Percentiles rank a stretch among this genome's conserved stretches.
Evolutionary conservation across 768 basidiomycete species (phyloP).

Genomic region (Russula olivacea): DNA sequence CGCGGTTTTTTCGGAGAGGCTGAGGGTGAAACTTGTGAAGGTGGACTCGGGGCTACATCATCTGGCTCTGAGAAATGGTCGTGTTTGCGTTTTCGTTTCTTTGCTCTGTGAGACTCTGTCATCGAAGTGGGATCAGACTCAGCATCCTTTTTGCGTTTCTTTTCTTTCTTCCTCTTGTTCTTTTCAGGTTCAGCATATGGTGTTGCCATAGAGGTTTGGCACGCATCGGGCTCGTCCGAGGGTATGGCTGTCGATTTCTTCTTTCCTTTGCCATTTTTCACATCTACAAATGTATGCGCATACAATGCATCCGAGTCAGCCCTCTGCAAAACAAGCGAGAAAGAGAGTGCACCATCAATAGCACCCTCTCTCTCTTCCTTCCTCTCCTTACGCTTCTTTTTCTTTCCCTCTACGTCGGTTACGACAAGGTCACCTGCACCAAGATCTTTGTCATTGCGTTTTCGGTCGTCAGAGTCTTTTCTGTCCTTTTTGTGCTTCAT

Average conservation of each 20-base stretch:
- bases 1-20: neutral
- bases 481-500: neutral
- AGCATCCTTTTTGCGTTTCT: slow-evolving; percentile 25
- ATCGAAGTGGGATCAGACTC: neutral
- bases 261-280: slow-evolving; percentile 7
- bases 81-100: slow-evolving; percentile 35
- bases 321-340: neutral
- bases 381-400: neutral
- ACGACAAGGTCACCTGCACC: neutral
- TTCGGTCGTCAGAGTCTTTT: slow-evolving; percentile 3
- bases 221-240: slow-evolving; percentile 1
- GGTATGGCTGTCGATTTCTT: neutral
- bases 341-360: neutral
- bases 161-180: slow-evolving; percentile 25
- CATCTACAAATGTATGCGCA: neutral
- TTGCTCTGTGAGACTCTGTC: slow-evolving; percentile 22
- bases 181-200: neutral
- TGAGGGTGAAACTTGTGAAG: slow-evolving; percentile 22
- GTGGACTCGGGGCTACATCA: slow-evolving; percentile 16
- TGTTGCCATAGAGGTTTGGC: neutral
- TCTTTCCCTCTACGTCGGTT: neutral
- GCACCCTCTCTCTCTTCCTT: slow-evolving; percentile 2
- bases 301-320: slow-evolving; percentile 1
- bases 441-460: neutral
- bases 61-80: slow-evolving; percentile 30